Evolutionary conservation across 2,329 filamentous ascomycete species (phyloP).

Genomic region (Thelonectria discophora): DNA sequence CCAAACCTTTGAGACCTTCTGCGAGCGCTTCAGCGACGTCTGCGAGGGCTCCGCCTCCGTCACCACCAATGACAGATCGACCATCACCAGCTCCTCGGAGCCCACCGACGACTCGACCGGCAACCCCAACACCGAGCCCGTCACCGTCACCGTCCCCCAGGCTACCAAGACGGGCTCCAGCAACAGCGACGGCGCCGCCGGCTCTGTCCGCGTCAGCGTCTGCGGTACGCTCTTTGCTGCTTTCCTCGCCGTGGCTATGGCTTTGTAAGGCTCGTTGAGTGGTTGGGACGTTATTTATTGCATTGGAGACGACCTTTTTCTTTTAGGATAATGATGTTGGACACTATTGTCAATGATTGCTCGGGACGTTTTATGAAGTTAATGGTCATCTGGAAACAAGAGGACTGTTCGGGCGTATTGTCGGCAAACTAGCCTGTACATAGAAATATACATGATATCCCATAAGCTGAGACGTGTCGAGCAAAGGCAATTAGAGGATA

Average conservation of each 20-base stretch:
- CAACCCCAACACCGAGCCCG: constrained; percentile 14
- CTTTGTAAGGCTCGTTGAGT: constrained; percentile 33
- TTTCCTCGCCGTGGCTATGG: constrained; percentile 34
- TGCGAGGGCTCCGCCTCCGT: constrained; percentile 31
- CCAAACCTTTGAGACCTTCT: constrained; percentile 43
- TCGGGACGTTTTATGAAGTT: constrained; percentile 37
- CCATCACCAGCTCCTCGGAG: constrained; percentile 18
- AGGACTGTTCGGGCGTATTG: constrained; percentile 24
- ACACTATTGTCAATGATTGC: constrained; percentile 31
- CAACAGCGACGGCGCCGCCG: constrained; percentile 28
- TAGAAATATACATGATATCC: constrained; percentile 35
- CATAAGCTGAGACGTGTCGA: constrained; percentile 8
- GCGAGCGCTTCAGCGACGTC: constrained; percentile 43
- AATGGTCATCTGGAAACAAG: constrained; percentile 18
- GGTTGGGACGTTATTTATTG: neutral
- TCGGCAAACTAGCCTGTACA: constrained; percentile 29
- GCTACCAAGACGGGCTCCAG: constrained; percentile 19
- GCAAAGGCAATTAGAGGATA: neutral
- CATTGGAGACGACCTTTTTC: neutral
- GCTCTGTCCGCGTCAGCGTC: constrained; percentile 30
- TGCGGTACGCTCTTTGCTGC: constrained; percentile 36
- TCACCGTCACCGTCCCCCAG: constrained; percentile 35
- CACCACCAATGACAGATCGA: constrained; percentile 19
- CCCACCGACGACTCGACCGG: constrained; percentile 11
- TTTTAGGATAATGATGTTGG: constrained; percentile 13